Conservation (phyloP, 2,329 filamentous ascomycete species). For the Aspergillus hortae region DNA sequence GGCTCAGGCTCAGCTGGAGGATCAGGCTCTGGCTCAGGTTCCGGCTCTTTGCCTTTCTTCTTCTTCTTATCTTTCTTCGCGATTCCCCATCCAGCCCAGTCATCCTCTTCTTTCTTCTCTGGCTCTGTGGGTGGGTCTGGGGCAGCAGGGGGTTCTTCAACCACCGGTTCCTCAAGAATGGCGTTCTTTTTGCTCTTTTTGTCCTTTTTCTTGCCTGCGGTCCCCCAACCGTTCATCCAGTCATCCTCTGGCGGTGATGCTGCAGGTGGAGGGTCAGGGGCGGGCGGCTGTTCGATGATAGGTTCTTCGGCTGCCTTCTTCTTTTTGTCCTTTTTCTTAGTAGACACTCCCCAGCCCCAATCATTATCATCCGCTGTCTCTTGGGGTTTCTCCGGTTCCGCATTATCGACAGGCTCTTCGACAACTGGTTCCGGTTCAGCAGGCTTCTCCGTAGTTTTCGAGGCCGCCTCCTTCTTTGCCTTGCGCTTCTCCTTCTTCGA, state of each 20-base stretch:
- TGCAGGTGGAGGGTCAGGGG: slow-evolving; percentile 26
- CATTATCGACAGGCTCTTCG: slow-evolving; percentile 17
- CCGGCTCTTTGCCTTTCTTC: slow-evolving; percentile 19
- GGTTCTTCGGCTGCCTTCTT: slow-evolving; percentile 22
- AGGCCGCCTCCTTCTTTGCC: slow-evolving; percentile 21
- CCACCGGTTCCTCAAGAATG: slow-evolving; percentile 19
- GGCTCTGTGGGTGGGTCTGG: slow-evolving; percentile 16
- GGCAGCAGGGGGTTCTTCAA: slow-evolving; percentile 14
- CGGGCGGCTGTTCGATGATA: slow-evolving; percentile 23
- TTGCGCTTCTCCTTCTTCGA: slow-evolving; percentile 31
- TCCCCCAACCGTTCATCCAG: slow-evolving; percentile 32
- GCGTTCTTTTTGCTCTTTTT: slow-evolving; percentile 35
- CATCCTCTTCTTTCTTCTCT: slow-evolving; percentile 23
- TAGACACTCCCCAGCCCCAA: slow-evolving; percentile 25
- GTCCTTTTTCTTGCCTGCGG: slow-evolving; percentile 39
- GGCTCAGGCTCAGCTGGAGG: slow-evolving; percentile 28
- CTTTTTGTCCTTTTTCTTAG: slow-evolving; percentile 32
- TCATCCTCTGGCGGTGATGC: slow-evolving; percentile 30
- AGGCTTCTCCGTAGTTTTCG: slow-evolving; percentile 21
- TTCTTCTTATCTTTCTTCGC: slow-evolving; percentile 30
- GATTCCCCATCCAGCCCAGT: slow-evolving; percentile 25
- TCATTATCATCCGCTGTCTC: slow-evolving; percentile 24
- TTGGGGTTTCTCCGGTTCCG: slow-evolving; percentile 6
- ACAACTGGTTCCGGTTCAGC: slow-evolving; percentile 15
- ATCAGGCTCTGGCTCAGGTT: slow-evolving; percentile 26